Percentiles rank a stretch among this genome's conserved stretches.
phyloP scores from a whole-genome alignment of 2,329 filamentous ascomycete genomes.

The Fragosphaeria purpurea region DNA sequence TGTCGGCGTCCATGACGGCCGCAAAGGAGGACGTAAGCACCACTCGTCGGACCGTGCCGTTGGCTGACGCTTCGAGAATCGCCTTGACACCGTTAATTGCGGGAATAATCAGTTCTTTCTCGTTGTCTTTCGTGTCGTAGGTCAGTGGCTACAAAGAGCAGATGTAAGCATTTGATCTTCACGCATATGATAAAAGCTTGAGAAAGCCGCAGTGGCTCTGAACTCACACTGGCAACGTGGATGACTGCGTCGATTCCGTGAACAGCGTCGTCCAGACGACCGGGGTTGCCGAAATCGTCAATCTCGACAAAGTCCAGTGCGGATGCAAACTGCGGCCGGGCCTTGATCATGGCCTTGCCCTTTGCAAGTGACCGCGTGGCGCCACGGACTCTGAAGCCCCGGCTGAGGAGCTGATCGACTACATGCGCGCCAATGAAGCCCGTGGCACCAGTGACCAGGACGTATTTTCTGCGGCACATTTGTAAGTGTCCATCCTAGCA shows the following conservation, averaged over 20 bases:
- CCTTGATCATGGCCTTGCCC: slow-evolving; percentile 18
- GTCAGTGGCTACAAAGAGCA: slow-evolving; percentile 20
- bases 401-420: slow-evolving; percentile 20
- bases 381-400: slow-evolving; percentile 22
- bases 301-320: slow-evolving; percentile 31
- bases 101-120: slow-evolving; percentile 33
- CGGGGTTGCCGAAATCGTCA: slow-evolving; percentile 27
- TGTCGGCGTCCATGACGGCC: slow-evolving; percentile 12
- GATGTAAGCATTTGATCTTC: neutral
- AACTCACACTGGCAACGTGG: slow-evolving; percentile 19
- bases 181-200: neutral
- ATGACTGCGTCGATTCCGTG: slow-evolving; percentile 21
- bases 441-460: slow-evolving; percentile 16
- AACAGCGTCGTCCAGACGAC: slow-evolving; percentile 20
- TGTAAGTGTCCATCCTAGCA: too few relatives aligned
- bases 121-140: slow-evolving; percentile 33
- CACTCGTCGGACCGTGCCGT: slow-evolving; percentile 16
- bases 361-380: slow-evolving; percentile 9
- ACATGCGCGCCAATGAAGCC: slow-evolving; percentile 24
- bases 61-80: slow-evolving; percentile 26
- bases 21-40: slow-evolving; percentile 17
- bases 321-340: slow-evolving; percentile 18
- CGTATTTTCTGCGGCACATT: slow-evolving; percentile 16
- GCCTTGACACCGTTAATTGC: slow-evolving; percentile 35
- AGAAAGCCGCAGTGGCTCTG: too few relatives aligned